phyloP scores from a whole-genome alignment of 2,329 filamentous ascomycete species.

The Teratosphaeria pseudoeucalypti region DNA sequence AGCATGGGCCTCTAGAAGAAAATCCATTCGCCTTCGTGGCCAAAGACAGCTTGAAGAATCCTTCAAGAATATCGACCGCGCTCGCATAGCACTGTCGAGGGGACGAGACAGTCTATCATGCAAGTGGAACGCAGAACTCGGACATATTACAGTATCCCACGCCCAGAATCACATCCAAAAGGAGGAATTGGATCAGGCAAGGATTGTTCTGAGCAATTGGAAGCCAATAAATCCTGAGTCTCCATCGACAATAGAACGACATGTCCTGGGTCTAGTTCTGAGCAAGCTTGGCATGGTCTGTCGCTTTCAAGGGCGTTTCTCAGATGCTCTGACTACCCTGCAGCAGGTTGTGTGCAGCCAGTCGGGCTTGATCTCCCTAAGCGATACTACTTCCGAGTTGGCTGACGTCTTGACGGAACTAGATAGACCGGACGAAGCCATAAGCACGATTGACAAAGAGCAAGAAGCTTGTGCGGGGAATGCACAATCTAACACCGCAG shows the following conservation, averaged over 20 bases:
- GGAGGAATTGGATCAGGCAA: background rate
- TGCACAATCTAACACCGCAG: background rate
- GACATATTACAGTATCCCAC: too few relatives aligned
- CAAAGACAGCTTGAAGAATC: too few relatives aligned
- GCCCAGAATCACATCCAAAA: too few relatives aligned
- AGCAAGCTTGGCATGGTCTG: background rate
- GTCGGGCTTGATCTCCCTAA: background rate
- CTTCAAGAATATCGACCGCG: too few relatives aligned
- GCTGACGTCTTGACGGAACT: background rate
- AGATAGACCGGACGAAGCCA: background rate
- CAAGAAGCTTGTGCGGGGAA: background rate
- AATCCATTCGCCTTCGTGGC: too few relatives aligned
- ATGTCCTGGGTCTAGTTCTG: background rate
- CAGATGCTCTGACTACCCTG: background rate
- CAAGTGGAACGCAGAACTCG: too few relatives aligned
- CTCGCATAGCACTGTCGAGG: too few relatives aligned
- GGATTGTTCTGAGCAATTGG: background rate
- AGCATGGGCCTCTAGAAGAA: too few relatives aligned
- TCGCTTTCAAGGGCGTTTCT: background rate
- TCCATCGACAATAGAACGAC: background rate
- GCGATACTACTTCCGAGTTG: background rate
- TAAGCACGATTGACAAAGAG: background rate
- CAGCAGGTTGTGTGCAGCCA: background rate
- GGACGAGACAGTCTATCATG: too few relatives aligned
- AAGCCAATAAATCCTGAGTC: background rate